Percentiles rank a stretch among this genome's conserved stretches.
These are phyloP conservation scores for Trichoderma guizhouense DNA, from an alignment of 2,329 filamentous ascomycete genomes.

Conservation along the genomic window DNA sequence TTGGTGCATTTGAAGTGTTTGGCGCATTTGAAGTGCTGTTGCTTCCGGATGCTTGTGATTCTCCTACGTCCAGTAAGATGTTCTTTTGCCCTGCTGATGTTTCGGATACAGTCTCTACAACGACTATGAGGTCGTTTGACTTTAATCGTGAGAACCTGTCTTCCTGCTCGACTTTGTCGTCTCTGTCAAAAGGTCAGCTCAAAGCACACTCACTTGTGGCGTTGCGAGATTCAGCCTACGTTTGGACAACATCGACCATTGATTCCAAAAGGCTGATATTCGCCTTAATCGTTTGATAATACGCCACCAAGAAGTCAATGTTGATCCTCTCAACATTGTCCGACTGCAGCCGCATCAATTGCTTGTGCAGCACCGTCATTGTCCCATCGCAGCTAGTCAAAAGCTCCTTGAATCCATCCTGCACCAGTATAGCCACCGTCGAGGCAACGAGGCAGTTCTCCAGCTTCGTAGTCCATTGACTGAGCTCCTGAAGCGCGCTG, in stretches of 20 bases:
- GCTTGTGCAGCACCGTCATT: slow-evolving; percentile 32
- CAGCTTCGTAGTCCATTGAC: slow-evolving; percentile 26
- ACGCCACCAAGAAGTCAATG: slow-evolving; percentile 26
- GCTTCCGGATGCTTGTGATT: not conserved
- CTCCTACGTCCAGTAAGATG: slow-evolving; percentile 18
- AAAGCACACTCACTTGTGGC: not conserved
- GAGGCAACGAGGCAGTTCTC: slow-evolving; percentile 26
- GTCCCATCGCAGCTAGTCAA: slow-evolving; percentile 31
- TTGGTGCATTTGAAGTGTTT: too few relatives aligned
- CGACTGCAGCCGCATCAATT: slow-evolving; percentile 32
- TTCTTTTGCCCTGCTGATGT: slow-evolving; percentile 21
- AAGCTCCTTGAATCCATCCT: slow-evolving; percentile 27
- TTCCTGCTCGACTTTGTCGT: slow-evolving; percentile 28
- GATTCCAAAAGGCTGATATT: slow-evolving; percentile 23
- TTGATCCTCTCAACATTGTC: slow-evolving; percentile 27
- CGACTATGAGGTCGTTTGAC: slow-evolving; percentile 23
- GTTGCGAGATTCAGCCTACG: slow-evolving; percentile 18
- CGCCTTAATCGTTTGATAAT: slow-evolving; percentile 22
- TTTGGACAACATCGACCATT: slow-evolving; percentile 23
- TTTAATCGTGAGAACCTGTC: slow-evolving; percentile 21
- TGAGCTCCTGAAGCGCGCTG: slow-evolving; percentile 27
- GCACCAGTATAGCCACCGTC: slow-evolving; percentile 31
- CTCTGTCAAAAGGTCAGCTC: not conserved
- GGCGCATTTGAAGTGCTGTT: slow-evolving; percentile 16
- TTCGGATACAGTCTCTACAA: slow-evolving; percentile 22